These are phyloP conservation scores for Diaporthe sp. DNA, from an alignment of 2,329 filamentous ascomycete species.

Conservation along the genomic window DNA sequence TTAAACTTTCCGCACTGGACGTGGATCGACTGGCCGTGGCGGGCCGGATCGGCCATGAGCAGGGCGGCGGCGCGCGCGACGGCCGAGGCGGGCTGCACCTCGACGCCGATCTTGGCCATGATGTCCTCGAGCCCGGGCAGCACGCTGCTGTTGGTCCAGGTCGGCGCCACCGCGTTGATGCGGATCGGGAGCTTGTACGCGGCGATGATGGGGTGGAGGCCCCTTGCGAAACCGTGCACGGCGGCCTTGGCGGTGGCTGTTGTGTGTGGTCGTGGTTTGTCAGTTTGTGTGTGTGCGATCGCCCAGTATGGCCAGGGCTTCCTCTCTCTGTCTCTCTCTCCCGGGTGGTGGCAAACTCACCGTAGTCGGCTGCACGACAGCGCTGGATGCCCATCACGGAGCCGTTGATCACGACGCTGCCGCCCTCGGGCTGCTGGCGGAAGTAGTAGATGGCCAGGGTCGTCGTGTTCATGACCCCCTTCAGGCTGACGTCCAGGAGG, in stretches of 20 bases:
- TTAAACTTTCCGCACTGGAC: slow-evolving; percentile 61
- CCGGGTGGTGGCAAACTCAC: slow-evolving; percentile 47
- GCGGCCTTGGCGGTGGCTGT: slow-evolving; percentile 67
- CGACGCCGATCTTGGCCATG: slow-evolving; percentile 55
- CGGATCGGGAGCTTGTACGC: slow-evolving; percentile 61
- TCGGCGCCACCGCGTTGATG: slow-evolving; percentile 68
- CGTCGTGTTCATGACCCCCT: slow-evolving; percentile 63
- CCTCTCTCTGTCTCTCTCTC: too few relatives aligned
- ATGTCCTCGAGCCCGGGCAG: slow-evolving; percentile 55
- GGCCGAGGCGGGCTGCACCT: slow-evolving; percentile 59
- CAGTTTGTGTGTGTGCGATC: slow-evolving; percentile 36
- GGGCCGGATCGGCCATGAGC: slow-evolving; percentile 62
- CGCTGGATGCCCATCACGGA: slow-evolving; percentile 66
- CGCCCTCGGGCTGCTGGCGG: slow-evolving; percentile 60
- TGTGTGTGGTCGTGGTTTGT: slow-evolving; percentile 45
- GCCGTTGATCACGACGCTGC: slow-evolving; percentile 68
- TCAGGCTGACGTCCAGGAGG: slow-evolving; percentile 65
- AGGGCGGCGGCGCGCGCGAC: slow-evolving; percentile 64
- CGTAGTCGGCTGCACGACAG: slow-evolving; percentile 66
- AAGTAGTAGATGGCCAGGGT: slow-evolving; percentile 65
- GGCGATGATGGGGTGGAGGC: slow-evolving; percentile 56
- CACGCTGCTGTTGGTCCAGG: slow-evolving; percentile 67
- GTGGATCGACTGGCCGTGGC: slow-evolving; percentile 68
- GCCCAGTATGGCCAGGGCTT: neutral
- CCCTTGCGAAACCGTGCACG: slow-evolving; percentile 66